These are phyloP conservation scores for Cenchrus americanus DNA, from an alignment of 176 grass and related monocot species.

Conservation along the genomic window DNA sequence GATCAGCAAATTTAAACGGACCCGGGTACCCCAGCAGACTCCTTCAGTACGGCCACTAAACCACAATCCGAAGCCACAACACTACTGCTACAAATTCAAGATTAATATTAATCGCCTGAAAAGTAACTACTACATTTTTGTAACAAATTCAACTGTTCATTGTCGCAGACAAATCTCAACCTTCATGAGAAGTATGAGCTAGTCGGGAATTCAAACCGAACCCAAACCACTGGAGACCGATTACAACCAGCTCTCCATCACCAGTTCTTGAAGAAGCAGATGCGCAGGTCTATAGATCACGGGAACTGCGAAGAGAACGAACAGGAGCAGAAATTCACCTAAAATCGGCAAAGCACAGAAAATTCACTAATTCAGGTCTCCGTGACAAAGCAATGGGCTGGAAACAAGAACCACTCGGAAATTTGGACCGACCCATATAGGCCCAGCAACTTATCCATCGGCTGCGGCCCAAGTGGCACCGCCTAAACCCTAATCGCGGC, in stretches of 20 bases:
- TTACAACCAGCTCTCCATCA: no score
- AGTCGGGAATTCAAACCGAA: background rate
- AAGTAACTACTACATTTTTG: background rate
- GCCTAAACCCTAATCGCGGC: constrained; percentile 53
- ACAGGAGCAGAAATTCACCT: background rate
- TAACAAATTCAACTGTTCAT: background rate
- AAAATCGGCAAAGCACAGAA: background rate
- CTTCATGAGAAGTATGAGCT: background rate
- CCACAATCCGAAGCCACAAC: background rate
- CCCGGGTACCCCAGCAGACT: background rate
- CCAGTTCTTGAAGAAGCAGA: background rate
- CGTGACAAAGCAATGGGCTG: background rate
- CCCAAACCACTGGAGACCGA: background rate
- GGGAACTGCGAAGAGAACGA: background rate
- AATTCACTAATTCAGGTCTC: no score
- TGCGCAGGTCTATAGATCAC: background rate
- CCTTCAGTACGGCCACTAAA: background rate
- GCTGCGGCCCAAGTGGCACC: background rate
- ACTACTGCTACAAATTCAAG: background rate
- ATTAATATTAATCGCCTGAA: background rate
- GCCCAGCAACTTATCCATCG: background rate
- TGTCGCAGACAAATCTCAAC: background rate
- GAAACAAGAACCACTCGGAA: background rate
- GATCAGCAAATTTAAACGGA: background rate
- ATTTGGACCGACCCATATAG: background rate